These are phyloP conservation scores for Clarireedia paspali DNA, from an alignment of 2,329 filamentous ascomycete species.

Conservation along the genomic window DNA sequence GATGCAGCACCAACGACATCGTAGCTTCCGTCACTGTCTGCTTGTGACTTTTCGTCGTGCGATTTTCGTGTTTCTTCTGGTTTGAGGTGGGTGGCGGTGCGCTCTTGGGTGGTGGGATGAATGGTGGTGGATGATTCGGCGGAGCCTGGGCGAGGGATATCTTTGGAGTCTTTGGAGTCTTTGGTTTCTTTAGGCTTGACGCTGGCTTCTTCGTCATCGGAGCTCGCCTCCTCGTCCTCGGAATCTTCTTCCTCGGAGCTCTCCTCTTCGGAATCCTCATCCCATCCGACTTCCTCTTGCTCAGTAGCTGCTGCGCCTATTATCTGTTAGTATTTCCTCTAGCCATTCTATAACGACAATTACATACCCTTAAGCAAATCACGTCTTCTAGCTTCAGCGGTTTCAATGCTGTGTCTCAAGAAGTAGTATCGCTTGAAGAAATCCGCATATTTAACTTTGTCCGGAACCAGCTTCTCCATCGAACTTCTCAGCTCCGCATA, in stretches of 20 bases:
- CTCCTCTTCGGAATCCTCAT: slow-evolving; percentile 38
- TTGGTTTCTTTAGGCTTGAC: slow-evolving; percentile 17
- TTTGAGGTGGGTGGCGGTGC: slow-evolving; percentile 40
- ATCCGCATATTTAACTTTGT: slow-evolving; percentile 75
- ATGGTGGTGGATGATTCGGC: slow-evolving; percentile 53
- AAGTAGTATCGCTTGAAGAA: slow-evolving; percentile 98
- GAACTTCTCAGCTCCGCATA: slow-evolving; percentile 78
- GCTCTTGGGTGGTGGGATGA: slow-evolving; percentile 40
- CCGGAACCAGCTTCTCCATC: slow-evolving; percentile 96
- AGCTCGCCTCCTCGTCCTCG: not conserved
- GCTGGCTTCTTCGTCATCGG: not conserved
- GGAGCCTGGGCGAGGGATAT: slow-evolving; percentile 39
- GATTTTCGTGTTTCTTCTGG: slow-evolving; percentile 62
- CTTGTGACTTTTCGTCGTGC: slow-evolving; percentile 81
- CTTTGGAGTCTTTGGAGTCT: slow-evolving; percentile 18
- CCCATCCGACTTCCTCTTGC: slow-evolving; percentile 62
- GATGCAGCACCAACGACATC: slow-evolving; percentile 79
- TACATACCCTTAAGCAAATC: slow-evolving; percentile 81
- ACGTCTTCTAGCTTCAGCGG: slow-evolving; percentile 78
- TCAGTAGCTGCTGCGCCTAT: slow-evolving; percentile 45
- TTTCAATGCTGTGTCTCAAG: slow-evolving; percentile 84
- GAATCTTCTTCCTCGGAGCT: not conserved
- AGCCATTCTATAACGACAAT: not conserved
- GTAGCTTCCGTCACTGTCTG: slow-evolving; percentile 93
- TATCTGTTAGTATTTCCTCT: not conserved